Evolutionary conservation across 768 basidiomycete species (phyloP).

Genomic region (Agrocybe pediades): DNA sequence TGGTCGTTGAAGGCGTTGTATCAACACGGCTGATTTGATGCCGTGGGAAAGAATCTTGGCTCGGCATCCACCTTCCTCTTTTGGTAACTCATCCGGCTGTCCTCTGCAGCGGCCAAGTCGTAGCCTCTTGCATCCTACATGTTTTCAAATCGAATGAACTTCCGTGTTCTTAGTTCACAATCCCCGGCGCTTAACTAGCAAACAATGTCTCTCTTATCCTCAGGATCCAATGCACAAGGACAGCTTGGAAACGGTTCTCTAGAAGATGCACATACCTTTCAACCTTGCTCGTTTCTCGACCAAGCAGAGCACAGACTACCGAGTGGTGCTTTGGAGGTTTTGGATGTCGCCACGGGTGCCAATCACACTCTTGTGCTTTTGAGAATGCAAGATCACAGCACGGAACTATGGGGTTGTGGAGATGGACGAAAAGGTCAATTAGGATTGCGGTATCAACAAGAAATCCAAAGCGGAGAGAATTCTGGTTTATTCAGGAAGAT

Average conservation of each 20-base stretch:
- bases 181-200: no score
- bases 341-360: constrained; percentile 67
- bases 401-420: constrained; percentile 74
- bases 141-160: no score
- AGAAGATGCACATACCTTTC: constrained; percentile 49
- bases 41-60: constrained; percentile 16
- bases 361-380: constrained; percentile 80
- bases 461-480: constrained; percentile 14
- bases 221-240: constrained; percentile 55
- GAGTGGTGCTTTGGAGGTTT: constrained; percentile 31
- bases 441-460: constrained; percentile 41
- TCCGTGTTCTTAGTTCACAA: no score
- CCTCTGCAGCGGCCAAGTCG: no score
- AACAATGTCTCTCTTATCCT: constrained; percentile 31
- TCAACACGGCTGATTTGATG: constrained; percentile 17
- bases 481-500: constrained; percentile 50
- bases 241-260: constrained; percentile 47
- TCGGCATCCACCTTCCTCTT: neutral
- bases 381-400: constrained; percentile 24
- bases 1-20: constrained; percentile 19
- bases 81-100: neutral
- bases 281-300: constrained; percentile 38
- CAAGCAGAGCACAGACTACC: constrained; percentile 31
- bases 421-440: constrained; percentile 75
- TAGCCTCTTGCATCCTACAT: no score